Evolutionary conservation across 2,329 filamentous ascomycete genomes (phyloP).

Genomic region (Graphilbum ipis-grandicollis): DNA sequence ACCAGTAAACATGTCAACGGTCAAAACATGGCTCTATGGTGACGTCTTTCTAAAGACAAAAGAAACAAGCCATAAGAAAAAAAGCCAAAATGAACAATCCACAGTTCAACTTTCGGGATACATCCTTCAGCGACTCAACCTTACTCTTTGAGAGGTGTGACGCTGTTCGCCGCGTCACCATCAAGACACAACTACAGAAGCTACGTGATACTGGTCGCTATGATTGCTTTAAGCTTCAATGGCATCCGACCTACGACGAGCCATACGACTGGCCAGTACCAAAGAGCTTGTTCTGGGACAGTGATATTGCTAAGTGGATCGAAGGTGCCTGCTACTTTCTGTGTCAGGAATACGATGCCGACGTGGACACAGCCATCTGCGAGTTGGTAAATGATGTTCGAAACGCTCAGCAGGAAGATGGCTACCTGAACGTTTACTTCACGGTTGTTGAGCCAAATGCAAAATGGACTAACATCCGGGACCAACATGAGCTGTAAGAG

Average conservation of each 20-base stretch:
- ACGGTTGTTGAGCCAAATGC: slow-evolving; percentile 38
- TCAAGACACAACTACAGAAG: slow-evolving; percentile 32
- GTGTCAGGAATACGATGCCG: slow-evolving; percentile 16
- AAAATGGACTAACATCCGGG: slow-evolving; percentile 39
- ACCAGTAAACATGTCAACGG: too few relatives aligned
- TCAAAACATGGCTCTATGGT: too few relatives aligned
- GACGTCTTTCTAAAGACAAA: too few relatives aligned
- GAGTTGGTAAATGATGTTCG: slow-evolving; percentile 42
- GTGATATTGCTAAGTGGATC: slow-evolving; percentile 39
- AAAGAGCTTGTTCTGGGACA: slow-evolving; percentile 43
- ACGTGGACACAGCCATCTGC: slow-evolving; percentile 30
- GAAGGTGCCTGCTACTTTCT: slow-evolving; percentile 44
- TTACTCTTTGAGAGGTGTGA: slow-evolving; percentile 17
- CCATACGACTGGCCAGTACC: slow-evolving; percentile 34
- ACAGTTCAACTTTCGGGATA: slow-evolving; percentile 19
- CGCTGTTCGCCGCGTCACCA: slow-evolving; percentile 19
- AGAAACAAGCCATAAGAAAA: too few relatives aligned
- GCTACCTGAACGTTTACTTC: slow-evolving; percentile 47
- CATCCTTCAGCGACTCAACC: slow-evolving; percentile 18
- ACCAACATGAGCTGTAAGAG: slow-evolving; percentile 42
- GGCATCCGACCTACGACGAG: slow-evolving; percentile 36
- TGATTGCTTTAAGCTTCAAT: slow-evolving; percentile 38
- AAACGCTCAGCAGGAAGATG: slow-evolving; percentile 37
- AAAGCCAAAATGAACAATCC: slow-evolving; percentile 12
- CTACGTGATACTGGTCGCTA: slow-evolving; percentile 37